Base-by-base conservation (phyloP, 2,329 filamentous ascomycete genomes). In the Fusarium euwallaceae region DNA sequence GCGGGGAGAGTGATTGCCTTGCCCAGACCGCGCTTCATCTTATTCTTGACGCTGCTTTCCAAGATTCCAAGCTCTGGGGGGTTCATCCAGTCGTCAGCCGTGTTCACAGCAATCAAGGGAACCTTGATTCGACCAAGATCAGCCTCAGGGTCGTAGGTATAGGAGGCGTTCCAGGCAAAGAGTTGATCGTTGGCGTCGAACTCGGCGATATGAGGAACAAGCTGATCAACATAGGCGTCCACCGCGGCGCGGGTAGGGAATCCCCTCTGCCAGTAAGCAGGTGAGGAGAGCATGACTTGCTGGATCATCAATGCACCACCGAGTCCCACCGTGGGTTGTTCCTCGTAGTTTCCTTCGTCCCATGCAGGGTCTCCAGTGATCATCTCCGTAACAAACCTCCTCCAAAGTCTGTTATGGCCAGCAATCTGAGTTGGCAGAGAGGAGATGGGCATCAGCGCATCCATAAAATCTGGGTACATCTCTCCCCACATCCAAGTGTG, bases 51-150 rank as follows among this genome's bases (percentile, higher is more conserved):
- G 24, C 37, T 45, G 2, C 67, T 51, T 12, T 66, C 64, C 32
- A 74, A 16, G 3, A 74, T 29, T 2, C 39, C 65, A 0, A 74
- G 72, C 37, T 74, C 72, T 0, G 32, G 32, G 0, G 68, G 72
- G 16, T 74, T 74, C 43, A 74, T 51, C 51, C 61, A 69, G 4
- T 74, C 72, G 41, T 74, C 71, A 0, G 68, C 71, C 5, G 72
- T 74, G 9, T 74, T 72, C 0, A 74, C 64, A 0, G 68, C 71
- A 12, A 68, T 74, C 17, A 74, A 5, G 20, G 71, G 68, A n/a
- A 53, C 72, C 0, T 24, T 53, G 12, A 74, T 74, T 0, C 45
- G 73, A 1, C 71, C 67, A 0, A 74, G 64, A 0, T 51, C 51
- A 1, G 51, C 43, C 2, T 69, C 64, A 2, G 72, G 71, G 12